Evolutionary conservation across 2,329 filamentous ascomycete genomes (phyloP).

Genomic region (Aspergillus pseudoviridinutans): DNA sequence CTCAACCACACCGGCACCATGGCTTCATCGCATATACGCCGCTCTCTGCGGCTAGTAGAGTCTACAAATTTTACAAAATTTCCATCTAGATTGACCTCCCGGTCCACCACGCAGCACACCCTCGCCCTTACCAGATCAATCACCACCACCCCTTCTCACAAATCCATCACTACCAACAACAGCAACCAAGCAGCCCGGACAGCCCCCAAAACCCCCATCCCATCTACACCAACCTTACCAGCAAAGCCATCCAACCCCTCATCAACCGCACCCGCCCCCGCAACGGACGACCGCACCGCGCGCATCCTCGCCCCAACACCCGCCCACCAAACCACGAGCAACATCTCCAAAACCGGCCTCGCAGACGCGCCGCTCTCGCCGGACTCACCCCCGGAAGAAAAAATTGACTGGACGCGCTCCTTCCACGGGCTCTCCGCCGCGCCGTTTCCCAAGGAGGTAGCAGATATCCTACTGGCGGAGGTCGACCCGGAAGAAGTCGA

Average conservation of each 20-base stretch:
- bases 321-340: conserved; percentile 29
- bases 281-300: conserved; percentile 13
- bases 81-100: neutral
- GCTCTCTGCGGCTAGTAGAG: conserved; percentile 18
- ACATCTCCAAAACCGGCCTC: conserved; percentile 38
- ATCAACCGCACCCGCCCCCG: conserved; percentile 10
- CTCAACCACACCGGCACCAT: conserved; percentile 12
- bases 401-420: conserved; percentile 77
- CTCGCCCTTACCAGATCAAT: conserved; percentile 10
- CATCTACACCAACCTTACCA: conserved; percentile 3
- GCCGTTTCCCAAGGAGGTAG: conserved; percentile 68
- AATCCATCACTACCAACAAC: neutral
- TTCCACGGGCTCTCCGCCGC: conserved; percentile 72
- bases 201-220: conserved; percentile 15
- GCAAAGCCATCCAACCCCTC: conserved; percentile 11
- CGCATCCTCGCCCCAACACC: conserved; percentile 22
- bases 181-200: conserved; percentile 3
- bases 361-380: conserved; percentile 33
- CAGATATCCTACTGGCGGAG: conserved; percentile 63
- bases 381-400: conserved; percentile 30
- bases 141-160: neutral
- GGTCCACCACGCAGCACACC: neutral
- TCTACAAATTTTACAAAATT: neutral
- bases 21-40: conserved; percentile 19
- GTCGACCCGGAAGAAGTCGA: conserved; percentile 75